phyloP scores from a whole-genome alignment of 116 monocot genomes.

The Dioscorea cayenensis region DNA sequence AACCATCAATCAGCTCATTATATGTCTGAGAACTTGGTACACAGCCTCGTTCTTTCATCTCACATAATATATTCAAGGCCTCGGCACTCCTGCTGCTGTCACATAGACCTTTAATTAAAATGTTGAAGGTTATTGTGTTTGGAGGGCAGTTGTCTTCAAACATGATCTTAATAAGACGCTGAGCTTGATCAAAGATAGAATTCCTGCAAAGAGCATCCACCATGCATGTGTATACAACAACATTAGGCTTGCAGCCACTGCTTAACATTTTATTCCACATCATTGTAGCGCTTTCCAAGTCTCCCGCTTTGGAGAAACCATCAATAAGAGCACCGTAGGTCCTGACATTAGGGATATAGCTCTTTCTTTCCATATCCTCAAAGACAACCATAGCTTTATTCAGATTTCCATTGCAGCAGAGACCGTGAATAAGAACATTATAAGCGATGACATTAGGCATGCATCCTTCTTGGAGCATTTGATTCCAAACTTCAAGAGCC shows the following conservation, averaged over 20 bases:
- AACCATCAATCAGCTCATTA: slow-evolving; percentile 68
- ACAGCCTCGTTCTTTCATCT: slow-evolving; percentile 42
- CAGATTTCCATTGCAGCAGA: slow-evolving; percentile 44
- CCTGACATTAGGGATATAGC: slow-evolving; percentile 40
- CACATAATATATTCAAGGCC: slow-evolving; percentile 36
- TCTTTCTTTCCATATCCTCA: slow-evolving; percentile 42
- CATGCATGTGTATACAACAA: slow-evolving; percentile 71
- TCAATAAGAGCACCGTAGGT: slow-evolving; percentile 65
- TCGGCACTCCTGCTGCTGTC: slow-evolving; percentile 23
- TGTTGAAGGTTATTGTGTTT: slow-evolving; percentile 66
- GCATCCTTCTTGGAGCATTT: slow-evolving; percentile 45
- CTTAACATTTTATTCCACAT: slow-evolving; percentile 71
- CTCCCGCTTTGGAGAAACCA: slow-evolving; percentile 68
- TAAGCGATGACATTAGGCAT: slow-evolving; percentile 53
- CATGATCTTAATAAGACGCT: slow-evolving; percentile 57
- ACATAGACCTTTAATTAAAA: slow-evolving; percentile 66
- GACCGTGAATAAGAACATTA: slow-evolving; percentile 75
- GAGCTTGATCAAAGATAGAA: slow-evolving; percentile 65
- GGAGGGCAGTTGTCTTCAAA: slow-evolving; percentile 39
- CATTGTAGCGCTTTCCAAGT: slow-evolving; percentile 38
- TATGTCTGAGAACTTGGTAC: slow-evolving; percentile 57
- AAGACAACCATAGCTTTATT: slow-evolving; percentile 36
- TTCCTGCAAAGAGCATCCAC: slow-evolving; percentile 55
- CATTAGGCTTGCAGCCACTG: slow-evolving; percentile 72
- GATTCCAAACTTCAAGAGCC: slow-evolving; percentile 50